Evolutionary conservation across 2,329 filamentous ascomycete species (phyloP).

Genomic region (Cercospora zeae-maydis): DNA sequence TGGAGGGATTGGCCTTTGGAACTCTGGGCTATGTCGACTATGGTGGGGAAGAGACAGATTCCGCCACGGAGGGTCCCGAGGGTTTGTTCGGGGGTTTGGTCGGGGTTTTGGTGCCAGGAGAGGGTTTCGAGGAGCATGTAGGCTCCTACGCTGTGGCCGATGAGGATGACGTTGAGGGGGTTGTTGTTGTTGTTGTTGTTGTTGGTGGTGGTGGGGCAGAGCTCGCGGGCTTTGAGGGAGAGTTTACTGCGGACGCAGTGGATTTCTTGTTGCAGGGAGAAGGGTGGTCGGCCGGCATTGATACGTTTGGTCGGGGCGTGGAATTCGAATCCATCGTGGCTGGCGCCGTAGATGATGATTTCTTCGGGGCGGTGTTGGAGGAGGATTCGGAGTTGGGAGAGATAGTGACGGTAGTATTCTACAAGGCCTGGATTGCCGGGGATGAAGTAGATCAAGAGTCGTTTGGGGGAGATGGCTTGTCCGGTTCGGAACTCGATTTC

Average conservation of each 20-base stretch:
- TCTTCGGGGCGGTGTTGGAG: slow-evolving; percentile 29
- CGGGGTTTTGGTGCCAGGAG: slow-evolving; percentile 22
- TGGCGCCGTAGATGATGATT: slow-evolving; percentile 39
- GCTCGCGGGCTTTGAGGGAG: slow-evolving; percentile 22
- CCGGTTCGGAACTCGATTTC: slow-evolving; percentile 1
- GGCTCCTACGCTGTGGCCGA: slow-evolving; percentile 48
- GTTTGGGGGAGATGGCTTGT: not conserved
- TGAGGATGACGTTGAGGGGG: slow-evolving; percentile 35
- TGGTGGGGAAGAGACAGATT: slow-evolving; percentile 47
- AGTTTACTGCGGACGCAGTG: slow-evolving; percentile 45
- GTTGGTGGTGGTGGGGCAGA: too few species aligned
- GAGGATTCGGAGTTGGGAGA: slow-evolving; percentile 51
- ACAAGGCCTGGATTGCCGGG: slow-evolving; percentile 75
- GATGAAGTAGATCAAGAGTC: slow-evolving; percentile 64
- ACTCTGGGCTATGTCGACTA: slow-evolving; percentile 47
- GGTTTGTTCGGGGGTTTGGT: too few species aligned
- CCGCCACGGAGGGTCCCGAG: slow-evolving; percentile 28
- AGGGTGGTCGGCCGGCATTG: slow-evolving; percentile 14
- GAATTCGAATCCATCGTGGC: slow-evolving; percentile 45
- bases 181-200: not conserved
- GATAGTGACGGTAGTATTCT: slow-evolving; percentile 67
- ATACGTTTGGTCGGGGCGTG: not conserved
- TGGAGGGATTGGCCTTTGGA: slow-evolving; percentile 36
- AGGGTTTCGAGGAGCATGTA: slow-evolving; percentile 45
- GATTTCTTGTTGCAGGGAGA: slow-evolving; percentile 36